Conservation (phyloP, 2,329 filamentous ascomycete genomes). For the Epichloe festucae region DNA sequence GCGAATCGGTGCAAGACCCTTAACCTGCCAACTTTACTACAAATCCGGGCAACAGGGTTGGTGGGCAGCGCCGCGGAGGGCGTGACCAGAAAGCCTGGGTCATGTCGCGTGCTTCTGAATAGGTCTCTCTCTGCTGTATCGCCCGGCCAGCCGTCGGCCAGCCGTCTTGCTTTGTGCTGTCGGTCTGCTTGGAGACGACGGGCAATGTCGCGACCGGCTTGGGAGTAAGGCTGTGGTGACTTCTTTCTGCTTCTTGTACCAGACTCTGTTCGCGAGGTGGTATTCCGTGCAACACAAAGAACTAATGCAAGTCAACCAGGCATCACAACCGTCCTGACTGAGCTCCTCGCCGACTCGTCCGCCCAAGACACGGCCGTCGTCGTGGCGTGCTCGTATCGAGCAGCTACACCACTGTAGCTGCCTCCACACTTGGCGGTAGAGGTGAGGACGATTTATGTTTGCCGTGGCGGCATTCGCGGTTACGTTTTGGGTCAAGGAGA, state of each 20-base stretch:
- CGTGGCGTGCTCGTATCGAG: constrained; percentile 63
- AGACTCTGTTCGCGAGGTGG: no score
- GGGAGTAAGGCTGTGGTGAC: constrained; percentile 24
- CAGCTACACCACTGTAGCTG: constrained; percentile 34
- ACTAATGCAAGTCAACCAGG: constrained; percentile 23
- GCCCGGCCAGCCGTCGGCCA: no score
- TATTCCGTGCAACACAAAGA: no score
- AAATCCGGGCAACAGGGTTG: no score
- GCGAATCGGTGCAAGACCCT: no score
- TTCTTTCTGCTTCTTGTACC: neutral
- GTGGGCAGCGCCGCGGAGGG: no score
- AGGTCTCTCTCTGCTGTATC: no score
- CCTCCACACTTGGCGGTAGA: constrained; percentile 44
- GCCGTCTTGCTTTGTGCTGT: no score
- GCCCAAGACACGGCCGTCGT: constrained; percentile 56
- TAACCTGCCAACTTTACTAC: no score
- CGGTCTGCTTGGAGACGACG: constrained; percentile 10
- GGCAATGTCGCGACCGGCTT: constrained; percentile 39
- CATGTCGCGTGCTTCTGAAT: no score
- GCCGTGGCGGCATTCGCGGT: constrained; percentile 25
- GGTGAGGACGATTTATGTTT: constrained; percentile 52
- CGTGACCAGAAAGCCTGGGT: no score
- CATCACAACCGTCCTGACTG: constrained; percentile 60
- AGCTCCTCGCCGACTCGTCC: constrained; percentile 55
- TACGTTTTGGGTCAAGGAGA: constrained; percentile 43